These are phyloP conservation scores for Penicillium polonicum DNA, from an alignment of 2,329 filamentous ascomycete species.

Conservation along the genomic window DNA sequence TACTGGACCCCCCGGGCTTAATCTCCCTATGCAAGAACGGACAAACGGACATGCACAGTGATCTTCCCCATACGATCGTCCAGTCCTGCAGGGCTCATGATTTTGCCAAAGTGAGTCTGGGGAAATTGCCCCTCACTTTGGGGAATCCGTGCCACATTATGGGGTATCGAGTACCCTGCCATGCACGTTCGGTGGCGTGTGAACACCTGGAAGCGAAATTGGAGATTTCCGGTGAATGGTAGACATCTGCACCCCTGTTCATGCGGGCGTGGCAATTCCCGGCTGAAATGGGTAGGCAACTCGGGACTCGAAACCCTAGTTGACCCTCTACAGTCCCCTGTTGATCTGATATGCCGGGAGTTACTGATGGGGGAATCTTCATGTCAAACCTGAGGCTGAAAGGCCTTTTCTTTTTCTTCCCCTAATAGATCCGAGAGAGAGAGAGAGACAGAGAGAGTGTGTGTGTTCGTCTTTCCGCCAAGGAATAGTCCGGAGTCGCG, in stretches of 20 bases:
- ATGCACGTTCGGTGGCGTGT: constrained; percentile 14
- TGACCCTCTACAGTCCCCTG: background rate
- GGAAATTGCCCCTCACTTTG: constrained; percentile 14
- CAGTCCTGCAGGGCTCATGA: constrained; percentile 12
- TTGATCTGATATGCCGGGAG: constrained; percentile 13
- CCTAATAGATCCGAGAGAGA: background rate
- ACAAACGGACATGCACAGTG: background rate
- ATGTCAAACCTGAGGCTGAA: background rate
- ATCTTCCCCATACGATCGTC: constrained; percentile 16
- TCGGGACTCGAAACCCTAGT: background rate
- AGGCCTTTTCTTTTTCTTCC: background rate
- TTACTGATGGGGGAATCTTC: constrained; percentile 2
- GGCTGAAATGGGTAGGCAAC: constrained; percentile 6
- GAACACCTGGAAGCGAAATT: constrained; percentile 12
- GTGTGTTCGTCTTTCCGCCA: background rate
- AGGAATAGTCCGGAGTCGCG: background rate
- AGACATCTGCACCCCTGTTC: constrained; percentile 10
- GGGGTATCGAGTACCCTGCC: background rate
- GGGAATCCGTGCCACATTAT: constrained; percentile 1
- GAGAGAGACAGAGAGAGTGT: too few species aligned
- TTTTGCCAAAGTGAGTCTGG: constrained; percentile 6
- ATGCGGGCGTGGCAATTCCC: constrained; percentile 15
- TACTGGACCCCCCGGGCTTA: background rate
- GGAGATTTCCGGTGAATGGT: background rate
- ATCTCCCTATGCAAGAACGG: background rate